These are phyloP conservation scores for Euryodendron excelsum DNA, from an alignment of 148 eudicot species.

Conservation along the genomic window DNA sequence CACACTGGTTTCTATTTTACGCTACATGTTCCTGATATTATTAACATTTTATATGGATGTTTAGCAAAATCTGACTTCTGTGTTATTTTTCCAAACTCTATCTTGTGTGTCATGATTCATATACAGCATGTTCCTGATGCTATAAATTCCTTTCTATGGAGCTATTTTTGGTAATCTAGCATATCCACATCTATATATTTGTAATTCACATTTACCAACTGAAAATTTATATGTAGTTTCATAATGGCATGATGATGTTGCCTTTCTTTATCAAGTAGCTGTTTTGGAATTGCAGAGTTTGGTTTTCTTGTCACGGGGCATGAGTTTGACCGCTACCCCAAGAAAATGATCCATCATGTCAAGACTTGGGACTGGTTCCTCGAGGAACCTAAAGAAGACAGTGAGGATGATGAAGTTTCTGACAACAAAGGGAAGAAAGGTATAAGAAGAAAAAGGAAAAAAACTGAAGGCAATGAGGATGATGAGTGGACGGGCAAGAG, in stretches of 20 bases:
- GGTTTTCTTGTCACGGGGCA: slow-evolving; percentile 90
- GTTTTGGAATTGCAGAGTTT: slow-evolving; percentile 59
- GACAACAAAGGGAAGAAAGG: slow-evolving; percentile 27
- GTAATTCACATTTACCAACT: neutral
- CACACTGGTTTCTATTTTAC: neutral
- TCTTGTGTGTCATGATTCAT: neutral
- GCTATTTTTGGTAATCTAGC: neutral
- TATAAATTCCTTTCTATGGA: neutral
- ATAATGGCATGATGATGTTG: neutral
- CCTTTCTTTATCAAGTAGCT: neutral
- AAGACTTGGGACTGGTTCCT: slow-evolving; percentile 89
- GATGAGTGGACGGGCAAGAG: slow-evolving; percentile 85
- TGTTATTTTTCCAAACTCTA: neutral
- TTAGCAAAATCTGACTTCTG: neutral
- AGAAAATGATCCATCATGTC: slow-evolving; percentile 52
- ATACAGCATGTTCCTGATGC: neutral
- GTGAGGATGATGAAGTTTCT: slow-evolving; percentile 50
- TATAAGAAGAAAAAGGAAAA: slow-evolving; percentile 45
- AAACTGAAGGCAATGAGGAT: slow-evolving; percentile 44
- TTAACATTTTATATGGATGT: neutral
- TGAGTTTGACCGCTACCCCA: slow-evolving; percentile 79
- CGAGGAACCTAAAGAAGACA: slow-evolving; percentile 46
- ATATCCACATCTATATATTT: neutral
- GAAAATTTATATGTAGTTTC: slow-evolving; percentile 1
- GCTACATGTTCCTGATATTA: neutral